Conservation (phyloP, 352 stramenopile species). For the Pythium angustatum region DNA sequence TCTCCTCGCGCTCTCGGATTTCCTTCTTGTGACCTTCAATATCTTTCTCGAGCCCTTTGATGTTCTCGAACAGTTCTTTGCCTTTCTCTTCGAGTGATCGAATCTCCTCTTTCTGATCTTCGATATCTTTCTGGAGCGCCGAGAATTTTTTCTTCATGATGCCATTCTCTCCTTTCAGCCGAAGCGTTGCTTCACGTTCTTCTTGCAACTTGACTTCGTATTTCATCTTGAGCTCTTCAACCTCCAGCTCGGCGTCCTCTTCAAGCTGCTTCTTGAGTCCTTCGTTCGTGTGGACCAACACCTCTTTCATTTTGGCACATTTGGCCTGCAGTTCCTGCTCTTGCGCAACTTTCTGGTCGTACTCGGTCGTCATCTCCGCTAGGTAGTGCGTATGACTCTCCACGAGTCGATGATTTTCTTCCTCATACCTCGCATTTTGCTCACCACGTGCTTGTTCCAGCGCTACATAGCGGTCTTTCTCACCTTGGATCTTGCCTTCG, state of each 20-base stretch:
- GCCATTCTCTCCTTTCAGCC: constrained; percentile 95
- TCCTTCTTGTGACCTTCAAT: constrained; percentile 93
- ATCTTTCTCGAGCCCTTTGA: constrained; percentile 91
- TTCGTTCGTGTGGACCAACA: constrained; percentile 88
- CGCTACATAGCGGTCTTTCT: constrained; percentile 88
- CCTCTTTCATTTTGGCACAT: constrained; percentile 60
- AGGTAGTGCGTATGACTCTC: constrained; percentile 86
- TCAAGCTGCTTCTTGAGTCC: constrained; percentile 90
- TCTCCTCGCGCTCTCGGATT: constrained; percentile 92
- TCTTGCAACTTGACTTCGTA: constrained; percentile 91
- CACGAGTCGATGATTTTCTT: constrained; percentile 77
- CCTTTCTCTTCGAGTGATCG: constrained; percentile 89
- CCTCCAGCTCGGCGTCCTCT: constrained; percentile 93
- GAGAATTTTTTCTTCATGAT: constrained; percentile 98
- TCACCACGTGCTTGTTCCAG: constrained; percentile 74
- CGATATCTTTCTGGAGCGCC: constrained; percentile 92
- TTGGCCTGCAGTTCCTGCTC: constrained; percentile 80
- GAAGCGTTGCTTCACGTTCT: constrained; percentile 89
- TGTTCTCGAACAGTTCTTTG: constrained; percentile 92
- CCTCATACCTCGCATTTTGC: constrained; percentile 71
- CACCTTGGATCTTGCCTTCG: constrained; percentile 89
- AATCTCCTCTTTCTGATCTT: constrained; percentile 95
- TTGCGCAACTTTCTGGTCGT: constrained; percentile 86
- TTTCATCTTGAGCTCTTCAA: constrained; percentile 90
- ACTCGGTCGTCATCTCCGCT: constrained; percentile 92